These are phyloP conservation scores for Spatholobus suberectus DNA, from an alignment of 306 rosid genomes.

Conservation along the genomic window DNA sequence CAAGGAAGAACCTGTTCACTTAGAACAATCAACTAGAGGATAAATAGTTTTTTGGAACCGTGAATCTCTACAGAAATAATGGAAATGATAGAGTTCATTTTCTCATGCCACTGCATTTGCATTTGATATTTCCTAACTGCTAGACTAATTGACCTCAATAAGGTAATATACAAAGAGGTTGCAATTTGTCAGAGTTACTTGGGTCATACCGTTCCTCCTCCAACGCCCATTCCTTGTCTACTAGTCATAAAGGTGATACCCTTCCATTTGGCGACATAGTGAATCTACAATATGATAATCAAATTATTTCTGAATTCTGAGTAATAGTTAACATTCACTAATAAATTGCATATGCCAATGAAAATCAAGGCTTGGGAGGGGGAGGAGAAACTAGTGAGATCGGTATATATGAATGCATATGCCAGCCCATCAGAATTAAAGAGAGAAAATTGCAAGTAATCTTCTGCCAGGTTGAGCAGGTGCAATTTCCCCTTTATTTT, in stretches of 20 bases:
- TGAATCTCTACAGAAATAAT: not conserved
- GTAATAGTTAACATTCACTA: not conserved
- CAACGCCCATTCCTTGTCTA: conserved; percentile 97
- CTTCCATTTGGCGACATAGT: conserved; percentile 95
- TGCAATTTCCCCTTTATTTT: not conserved
- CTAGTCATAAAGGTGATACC: conserved; percentile 94
- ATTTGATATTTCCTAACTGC: conserved; percentile 16
- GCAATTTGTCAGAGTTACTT: conserved; percentile 21
- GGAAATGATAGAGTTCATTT: not conserved
- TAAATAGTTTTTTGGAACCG: not conserved
- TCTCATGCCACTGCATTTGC: not conserved
- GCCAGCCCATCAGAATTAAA: not conserved
- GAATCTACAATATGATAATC: conserved; percentile 69
- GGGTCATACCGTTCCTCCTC: conserved; percentile 93
- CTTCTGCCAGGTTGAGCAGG: not conserved
- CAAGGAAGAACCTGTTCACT: conserved; percentile 24
- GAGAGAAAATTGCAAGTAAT: not conserved
- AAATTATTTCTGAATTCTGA: conserved; percentile 36
- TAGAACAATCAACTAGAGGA: conserved; percentile 9
- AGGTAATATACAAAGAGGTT: not conserved
- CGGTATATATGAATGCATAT: not conserved
- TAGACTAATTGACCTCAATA: not conserved
- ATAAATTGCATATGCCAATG: conserved; percentile 10
- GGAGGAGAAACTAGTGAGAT: not conserved
- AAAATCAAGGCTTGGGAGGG: not conserved